Percentiles rank a stretch among this genome's conserved stretches.
phyloP scores from a whole-genome alignment of 2,329 filamentous ascomycete genomes.

The Juglanconis oblonga region DNA sequence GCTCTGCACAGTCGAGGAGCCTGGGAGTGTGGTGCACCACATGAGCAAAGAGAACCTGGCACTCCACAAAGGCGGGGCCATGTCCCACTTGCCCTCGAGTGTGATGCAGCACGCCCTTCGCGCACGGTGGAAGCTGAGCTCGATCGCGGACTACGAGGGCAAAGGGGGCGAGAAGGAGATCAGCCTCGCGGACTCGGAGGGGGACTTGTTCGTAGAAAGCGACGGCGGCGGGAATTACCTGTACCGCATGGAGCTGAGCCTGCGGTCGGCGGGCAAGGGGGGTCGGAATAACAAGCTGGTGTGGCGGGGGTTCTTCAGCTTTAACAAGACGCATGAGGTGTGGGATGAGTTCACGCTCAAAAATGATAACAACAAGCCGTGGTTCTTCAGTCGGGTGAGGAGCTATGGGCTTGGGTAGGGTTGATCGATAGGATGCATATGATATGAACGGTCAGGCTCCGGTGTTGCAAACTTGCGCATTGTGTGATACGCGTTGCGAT shows the following conservation, averaged over 20 bases:
- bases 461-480: too few species aligned
- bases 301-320: constrained; percentile 90
- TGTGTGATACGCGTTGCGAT: too few species aligned
- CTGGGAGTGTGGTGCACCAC: constrained; percentile 81
- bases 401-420: constrained; percentile 53
- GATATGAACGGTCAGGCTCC: neutral
- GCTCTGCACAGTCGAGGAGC: constrained; percentile 77
- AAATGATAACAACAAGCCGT: constrained; percentile 55
- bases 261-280: constrained; percentile 62
- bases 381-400: constrained; percentile 65
- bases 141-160: constrained; percentile 30
- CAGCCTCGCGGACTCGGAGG: constrained; percentile 48
- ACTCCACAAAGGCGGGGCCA: constrained; percentile 35
- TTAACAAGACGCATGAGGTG: constrained; percentile 85
- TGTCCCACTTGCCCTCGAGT: constrained; percentile 40
- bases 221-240: constrained; percentile 79
- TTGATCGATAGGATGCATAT: neutral
- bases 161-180: constrained; percentile 26
- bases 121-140: constrained; percentile 49
- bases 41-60: constrained; percentile 68
- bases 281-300: constrained; percentile 78
- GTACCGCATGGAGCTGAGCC: constrained; percentile 75
- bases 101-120: constrained; percentile 69
- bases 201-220: constrained; percentile 79
- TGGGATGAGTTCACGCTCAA: constrained; percentile 75